Conservation (phyloP, 106 monocot species). For the Platanthera zijinensis region DNA sequence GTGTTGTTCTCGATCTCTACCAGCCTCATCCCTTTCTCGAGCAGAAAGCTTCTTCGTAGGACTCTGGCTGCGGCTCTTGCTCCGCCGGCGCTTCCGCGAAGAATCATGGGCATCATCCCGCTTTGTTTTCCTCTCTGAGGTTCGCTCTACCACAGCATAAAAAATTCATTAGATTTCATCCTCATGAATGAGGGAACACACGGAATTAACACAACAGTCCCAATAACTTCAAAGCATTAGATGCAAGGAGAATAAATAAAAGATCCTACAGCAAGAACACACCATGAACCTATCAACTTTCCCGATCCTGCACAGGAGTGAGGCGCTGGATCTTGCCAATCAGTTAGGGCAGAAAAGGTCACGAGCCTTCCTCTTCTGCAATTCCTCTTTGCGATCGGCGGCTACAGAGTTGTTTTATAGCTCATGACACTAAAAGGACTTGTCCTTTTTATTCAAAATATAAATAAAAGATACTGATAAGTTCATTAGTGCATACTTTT, state of each 20-base stretch:
- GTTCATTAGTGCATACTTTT: background rate
- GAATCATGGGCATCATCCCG: slow-evolving; percentile 35
- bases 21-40: slow-evolving; percentile 29
- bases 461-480: background rate
- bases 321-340: no score
- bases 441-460: background rate
- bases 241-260: background rate
- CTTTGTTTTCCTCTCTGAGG: slow-evolving; percentile 53
- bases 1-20: slow-evolving; percentile 25
- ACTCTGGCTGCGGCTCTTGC: slow-evolving; percentile 69
- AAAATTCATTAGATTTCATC: background rate
- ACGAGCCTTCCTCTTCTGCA: no score
- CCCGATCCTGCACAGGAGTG: no score
- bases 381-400: no score
- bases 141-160: slow-evolving; percentile 38
- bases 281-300: no score
- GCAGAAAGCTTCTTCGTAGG: slow-evolving; percentile 42
- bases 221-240: background rate
- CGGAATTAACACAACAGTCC: no score
- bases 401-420: no score
- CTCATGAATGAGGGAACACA: no score
- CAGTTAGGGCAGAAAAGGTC: no score
- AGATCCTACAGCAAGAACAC: no score
- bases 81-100: slow-evolving; percentile 70
- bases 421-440: background rate